A percentile compares a stretch with the other conserved stretches of the same genome.
Conservation (phyloP, 2,329 filamentous ascomycete genomes). For the Fusarium sp. region DNA sequence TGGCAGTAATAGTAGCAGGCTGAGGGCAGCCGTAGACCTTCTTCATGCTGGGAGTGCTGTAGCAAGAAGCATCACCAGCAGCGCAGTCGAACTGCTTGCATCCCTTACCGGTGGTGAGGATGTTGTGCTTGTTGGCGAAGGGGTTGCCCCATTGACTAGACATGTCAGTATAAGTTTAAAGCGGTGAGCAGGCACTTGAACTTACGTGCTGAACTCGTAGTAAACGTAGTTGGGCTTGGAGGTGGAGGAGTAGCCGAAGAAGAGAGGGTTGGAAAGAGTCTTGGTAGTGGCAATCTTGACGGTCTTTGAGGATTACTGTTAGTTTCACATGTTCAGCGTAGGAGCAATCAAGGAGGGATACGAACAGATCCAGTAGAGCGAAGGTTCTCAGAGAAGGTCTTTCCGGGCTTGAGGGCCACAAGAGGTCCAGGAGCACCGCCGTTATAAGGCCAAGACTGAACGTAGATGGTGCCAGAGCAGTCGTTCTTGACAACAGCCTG, state of each 20-base stretch:
- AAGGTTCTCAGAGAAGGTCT: constrained; percentile 52
- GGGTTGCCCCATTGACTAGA: constrained; percentile 49
- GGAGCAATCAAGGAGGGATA: no score
- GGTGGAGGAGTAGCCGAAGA: constrained; percentile 56
- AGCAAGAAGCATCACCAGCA: constrained; percentile 52
- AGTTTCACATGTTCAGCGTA: no score
- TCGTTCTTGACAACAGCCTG: constrained; percentile 51
- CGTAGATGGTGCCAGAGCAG: constrained; percentile 48
- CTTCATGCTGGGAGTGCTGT: constrained; percentile 52
- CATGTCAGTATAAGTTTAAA: accelerated
- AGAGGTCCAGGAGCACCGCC: constrained; percentile 47
- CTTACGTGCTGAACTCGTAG: constrained; percentile 53
- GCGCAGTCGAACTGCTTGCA: constrained; percentile 54
- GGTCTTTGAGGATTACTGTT: constrained; percentile 30
- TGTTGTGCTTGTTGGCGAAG: constrained; percentile 51
- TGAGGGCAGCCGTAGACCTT: constrained; percentile 55
- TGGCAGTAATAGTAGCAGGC: constrained; percentile 51
- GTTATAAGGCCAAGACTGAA: constrained; percentile 52
- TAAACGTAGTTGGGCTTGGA: constrained; percentile 51
- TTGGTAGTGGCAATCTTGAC: constrained; percentile 54
- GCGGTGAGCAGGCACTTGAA: background rate
- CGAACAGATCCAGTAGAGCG: constrained; percentile 46
- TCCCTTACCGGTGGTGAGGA: constrained; percentile 50
- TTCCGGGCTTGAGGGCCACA: constrained; percentile 47
- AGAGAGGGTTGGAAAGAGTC: constrained; percentile 52